These are phyloP conservation scores for Fonsecaea pugnacius DNA, from an alignment of 2,329 filamentous ascomycete species.

Conservation along the genomic window DNA sequence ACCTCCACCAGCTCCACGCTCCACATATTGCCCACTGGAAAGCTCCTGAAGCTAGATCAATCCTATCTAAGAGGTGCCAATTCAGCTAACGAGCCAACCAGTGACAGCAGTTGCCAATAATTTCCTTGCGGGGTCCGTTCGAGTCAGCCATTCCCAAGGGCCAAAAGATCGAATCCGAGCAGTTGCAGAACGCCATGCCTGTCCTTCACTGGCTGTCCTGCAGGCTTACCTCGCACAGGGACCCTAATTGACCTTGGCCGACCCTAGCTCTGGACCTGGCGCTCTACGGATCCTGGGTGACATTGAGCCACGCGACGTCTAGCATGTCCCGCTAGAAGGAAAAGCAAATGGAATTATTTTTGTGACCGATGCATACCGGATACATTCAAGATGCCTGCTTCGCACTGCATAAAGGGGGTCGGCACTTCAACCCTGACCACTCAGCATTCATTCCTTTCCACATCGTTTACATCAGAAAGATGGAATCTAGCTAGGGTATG, in stretches of 20 bases:
- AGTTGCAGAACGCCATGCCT: conserved; percentile 12
- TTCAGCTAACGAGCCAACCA: conserved; percentile 5
- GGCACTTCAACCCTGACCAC: conserved; percentile 22
- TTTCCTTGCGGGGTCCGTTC: conserved; percentile 19
- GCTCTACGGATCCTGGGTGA: neutral
- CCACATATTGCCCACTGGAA: conserved; percentile 18
- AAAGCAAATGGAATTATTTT: conserved; percentile 22
- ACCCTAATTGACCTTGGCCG: conserved; percentile 2
- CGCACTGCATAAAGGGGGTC: conserved; percentile 7
- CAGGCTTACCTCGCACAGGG: neutral
- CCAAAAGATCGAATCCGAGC: conserved; percentile 14
- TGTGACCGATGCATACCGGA: conserved; percentile 23
- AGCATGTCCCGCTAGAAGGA: neutral
- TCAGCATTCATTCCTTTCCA: neutral
- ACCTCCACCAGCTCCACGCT: conserved; percentile 21
- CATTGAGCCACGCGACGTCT: conserved; percentile 10
- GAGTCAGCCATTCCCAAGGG: conserved; percentile 5
- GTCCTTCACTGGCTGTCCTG: conserved; percentile 1
- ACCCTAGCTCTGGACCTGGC: neutral
- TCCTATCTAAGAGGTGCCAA: neutral
- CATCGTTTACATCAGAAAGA: conserved; percentile 1
- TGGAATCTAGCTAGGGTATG: conserved; percentile 7
- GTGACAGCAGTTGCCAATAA: conserved; percentile 4
- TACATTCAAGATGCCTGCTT: conserved; percentile 5
- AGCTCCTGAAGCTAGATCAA: neutral